Conservation (phyloP, 805 yeast genomes). For the Candida silvatica region DNA sequence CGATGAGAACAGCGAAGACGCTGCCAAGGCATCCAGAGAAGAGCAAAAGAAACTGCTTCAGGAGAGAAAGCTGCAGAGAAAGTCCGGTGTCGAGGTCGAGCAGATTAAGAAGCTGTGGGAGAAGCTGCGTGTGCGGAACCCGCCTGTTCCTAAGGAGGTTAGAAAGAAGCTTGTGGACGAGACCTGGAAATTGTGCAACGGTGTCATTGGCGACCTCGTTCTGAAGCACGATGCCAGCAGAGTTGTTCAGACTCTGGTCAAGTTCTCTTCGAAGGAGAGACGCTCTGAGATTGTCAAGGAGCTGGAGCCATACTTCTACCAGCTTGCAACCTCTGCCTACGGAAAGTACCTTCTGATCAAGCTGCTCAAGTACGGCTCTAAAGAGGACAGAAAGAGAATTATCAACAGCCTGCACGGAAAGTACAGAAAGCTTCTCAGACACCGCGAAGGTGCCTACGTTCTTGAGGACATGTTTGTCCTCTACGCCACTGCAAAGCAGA, state of each 20-base stretch:
- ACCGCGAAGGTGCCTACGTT: conserved; percentile 96
- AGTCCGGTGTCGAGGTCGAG: conserved; percentile 80
- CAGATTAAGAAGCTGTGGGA: conserved; percentile 88
- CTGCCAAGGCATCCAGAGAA: conserved; percentile 60
- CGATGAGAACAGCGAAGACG: conserved; percentile 24
- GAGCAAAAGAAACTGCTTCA: conserved; percentile 72
- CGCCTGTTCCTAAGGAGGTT: conserved; percentile 67
- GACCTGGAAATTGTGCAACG: conserved; percentile 76
- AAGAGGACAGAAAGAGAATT: conserved; percentile 65
- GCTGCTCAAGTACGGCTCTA: conserved; percentile 86
- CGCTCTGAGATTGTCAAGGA: conserved; percentile 61
- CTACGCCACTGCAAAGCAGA: conserved; percentile 79
- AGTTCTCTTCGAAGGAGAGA: conserved; percentile 73
- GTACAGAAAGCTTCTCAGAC: conserved; percentile 87
- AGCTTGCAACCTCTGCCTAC: conserved; percentile 83
- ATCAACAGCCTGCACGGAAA: conserved; percentile 85
- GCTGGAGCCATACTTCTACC: conserved; percentile 68
- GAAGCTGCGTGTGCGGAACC: conserved; percentile 74
- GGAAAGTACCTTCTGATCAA: conserved; percentile 90
- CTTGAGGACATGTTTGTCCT: conserved; percentile 87
- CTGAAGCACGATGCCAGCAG: conserved; percentile 95
- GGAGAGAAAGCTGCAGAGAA: conserved; percentile 82
- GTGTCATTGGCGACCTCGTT: conserved; percentile 74
- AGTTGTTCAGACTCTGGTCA: conserved; percentile 88
- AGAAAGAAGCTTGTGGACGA: conserved; percentile 76